Conservation (phyloP, 164 flowering plant genomes). For the Magnolia sinica region DNA sequence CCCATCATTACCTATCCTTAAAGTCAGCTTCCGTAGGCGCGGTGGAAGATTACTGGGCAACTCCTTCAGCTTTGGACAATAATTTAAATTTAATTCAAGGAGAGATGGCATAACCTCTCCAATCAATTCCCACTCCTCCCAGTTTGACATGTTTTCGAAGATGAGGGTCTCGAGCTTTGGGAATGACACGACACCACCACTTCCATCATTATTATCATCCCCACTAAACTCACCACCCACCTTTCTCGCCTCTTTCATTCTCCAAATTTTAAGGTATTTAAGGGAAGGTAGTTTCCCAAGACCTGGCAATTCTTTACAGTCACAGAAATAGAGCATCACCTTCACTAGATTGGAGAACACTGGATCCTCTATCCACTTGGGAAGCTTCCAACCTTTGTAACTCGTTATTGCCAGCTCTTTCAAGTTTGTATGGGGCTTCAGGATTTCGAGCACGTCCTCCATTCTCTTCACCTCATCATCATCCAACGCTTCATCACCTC, state of each 20-base stretch:
- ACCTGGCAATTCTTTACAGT: background rate
- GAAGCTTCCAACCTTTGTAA: background rate
- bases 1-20: no score
- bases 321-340: fast-evolving
- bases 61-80: background rate
- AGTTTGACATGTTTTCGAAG: fast-evolving
- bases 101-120: background rate
- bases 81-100: fast-evolving
- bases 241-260: background rate
- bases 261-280: background rate
- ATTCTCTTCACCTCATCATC: background rate
- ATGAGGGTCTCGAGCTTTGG: background rate
- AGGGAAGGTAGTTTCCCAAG: background rate
- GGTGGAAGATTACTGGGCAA: background rate
- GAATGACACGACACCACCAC: background rate
- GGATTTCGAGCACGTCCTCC: background rate
- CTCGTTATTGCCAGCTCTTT: background rate
- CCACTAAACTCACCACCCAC: background rate
- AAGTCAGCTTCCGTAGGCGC: no score
- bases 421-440: background rate
- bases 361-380: background rate
- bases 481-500: background rate
- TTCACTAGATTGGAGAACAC: background rate
- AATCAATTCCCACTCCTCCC: background rate
- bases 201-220: background rate